These are phyloP conservation scores for Asterionellopsis glacialis DNA, from an alignment of 108 stramenopile genomes.

Conservation along the genomic window DNA sequence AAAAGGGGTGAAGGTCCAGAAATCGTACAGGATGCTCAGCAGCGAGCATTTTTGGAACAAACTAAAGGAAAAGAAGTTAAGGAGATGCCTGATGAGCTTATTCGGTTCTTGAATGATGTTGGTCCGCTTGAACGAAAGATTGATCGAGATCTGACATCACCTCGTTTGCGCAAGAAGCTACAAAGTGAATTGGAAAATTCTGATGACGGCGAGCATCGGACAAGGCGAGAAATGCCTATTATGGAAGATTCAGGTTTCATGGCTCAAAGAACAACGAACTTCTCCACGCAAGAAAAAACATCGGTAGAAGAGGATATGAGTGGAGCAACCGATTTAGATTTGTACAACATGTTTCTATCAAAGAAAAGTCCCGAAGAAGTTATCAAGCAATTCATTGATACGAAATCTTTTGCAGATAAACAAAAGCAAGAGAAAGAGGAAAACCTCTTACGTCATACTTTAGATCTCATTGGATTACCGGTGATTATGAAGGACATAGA, in stretches of 20 bases:
- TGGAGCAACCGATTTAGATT: constrained; percentile 13
- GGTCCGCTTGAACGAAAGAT: constrained; percentile 35
- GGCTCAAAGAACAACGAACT: constrained; percentile 36
- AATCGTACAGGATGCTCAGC: neutral
- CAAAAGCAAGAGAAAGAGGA: constrained; percentile 10
- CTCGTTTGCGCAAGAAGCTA: constrained; percentile 35
- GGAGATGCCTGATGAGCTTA: constrained; percentile 25
- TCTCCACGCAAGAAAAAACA: constrained; percentile 26
- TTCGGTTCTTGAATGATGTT: constrained; percentile 40
- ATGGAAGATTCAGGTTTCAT: constrained; percentile 22
- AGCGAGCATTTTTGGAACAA: neutral
- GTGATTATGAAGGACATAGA: constrained; percentile 41
- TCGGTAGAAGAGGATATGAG: neutral
- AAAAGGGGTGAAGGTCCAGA: neutral
- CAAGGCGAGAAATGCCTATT: constrained; percentile 24
- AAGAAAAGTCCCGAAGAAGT: constrained; percentile 15
- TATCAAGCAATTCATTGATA: neutral
- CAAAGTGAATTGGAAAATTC: constrained; percentile 8
- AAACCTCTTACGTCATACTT: constrained; percentile 17
- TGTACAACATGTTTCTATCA: constrained; percentile 15
- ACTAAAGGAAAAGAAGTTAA: neutral
- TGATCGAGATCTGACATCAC: constrained; percentile 36
- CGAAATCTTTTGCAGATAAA: constrained; percentile 7
- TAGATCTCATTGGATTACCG: constrained; percentile 27
- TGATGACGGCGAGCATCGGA: constrained; percentile 17